Conservation (phyloP, 805 yeast species). For the Candida tibetensis region DNA sequence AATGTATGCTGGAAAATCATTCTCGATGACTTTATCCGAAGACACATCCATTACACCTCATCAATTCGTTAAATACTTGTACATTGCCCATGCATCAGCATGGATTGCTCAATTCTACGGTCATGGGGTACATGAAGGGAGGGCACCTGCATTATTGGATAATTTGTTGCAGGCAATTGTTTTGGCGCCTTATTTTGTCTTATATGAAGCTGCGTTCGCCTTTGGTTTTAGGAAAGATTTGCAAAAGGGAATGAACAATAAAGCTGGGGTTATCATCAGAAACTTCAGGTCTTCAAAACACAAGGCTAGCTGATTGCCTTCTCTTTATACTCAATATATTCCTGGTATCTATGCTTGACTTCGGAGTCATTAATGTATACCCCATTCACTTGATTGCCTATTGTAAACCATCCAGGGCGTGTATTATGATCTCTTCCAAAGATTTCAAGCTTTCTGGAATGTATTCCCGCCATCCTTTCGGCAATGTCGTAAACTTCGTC, state of each 20-base stretch:
- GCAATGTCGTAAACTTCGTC: constrained; percentile 84
- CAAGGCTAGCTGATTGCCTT: background rate
- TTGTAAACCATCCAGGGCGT: constrained; percentile 84
- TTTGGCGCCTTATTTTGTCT: constrained; percentile 86
- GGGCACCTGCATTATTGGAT: constrained; percentile 86
- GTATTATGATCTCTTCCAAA: constrained; percentile 86
- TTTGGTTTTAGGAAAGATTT: constrained; percentile 60
- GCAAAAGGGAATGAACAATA: constrained; percentile 46
- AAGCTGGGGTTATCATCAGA: constrained; percentile 40
- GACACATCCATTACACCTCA: constrained; percentile 7
- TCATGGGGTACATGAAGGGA: constrained; percentile 75
- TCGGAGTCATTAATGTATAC: constrained; percentile 57
- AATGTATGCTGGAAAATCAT: constrained; percentile 20
- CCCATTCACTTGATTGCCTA: constrained; percentile 75
- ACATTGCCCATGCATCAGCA: constrained; percentile 47
- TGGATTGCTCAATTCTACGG: constrained; percentile 90
- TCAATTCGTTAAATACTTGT: constrained; percentile 28
- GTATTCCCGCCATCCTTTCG: constrained; percentile 77
- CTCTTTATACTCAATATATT: background rate
- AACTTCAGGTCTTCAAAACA: constrained; percentile 26
- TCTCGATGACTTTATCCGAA: constrained; percentile 20
- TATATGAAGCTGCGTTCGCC: constrained; percentile 69
- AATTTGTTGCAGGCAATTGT: constrained; percentile 81
- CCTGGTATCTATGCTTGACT: constrained; percentile 43
- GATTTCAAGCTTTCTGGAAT: constrained; percentile 77